Evolutionary conservation across 2,329 filamentous ascomycete genomes (phyloP).

Genomic region (Curvularia spicifera): DNA sequence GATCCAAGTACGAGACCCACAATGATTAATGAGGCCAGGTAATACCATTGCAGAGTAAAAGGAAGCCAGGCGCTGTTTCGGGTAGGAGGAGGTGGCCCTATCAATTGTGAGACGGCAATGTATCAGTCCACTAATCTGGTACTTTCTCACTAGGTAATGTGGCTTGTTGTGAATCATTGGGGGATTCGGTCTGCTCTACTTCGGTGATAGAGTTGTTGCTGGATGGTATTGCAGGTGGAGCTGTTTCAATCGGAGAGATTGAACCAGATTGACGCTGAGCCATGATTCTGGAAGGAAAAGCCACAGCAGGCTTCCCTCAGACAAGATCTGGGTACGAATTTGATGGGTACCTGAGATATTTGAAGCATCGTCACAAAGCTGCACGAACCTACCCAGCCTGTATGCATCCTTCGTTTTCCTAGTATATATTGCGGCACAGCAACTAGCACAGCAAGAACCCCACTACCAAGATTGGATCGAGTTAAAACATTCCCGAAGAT

Average conservation of each 20-base stretch:
- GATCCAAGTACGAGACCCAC: conserved; percentile 9
- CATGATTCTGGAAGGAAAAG: not conserved
- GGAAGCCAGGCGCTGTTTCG: not conserved
- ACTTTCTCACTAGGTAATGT: not conserved
- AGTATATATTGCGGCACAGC: conserved; percentile 6
- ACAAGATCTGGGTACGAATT: not conserved
- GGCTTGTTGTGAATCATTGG: not conserved
- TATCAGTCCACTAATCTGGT: not conserved
- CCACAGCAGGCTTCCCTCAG: not conserved
- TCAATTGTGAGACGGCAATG: not conserved
- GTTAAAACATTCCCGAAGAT: not conserved
- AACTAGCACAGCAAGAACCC: not conserved
- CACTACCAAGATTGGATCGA: not conserved
- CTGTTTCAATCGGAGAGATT: not conserved
- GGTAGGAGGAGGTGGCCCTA: not conserved
- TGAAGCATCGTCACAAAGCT: not conserved
- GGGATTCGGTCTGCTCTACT: not conserved
- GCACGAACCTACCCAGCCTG: not conserved
- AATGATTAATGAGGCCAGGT: not conserved
- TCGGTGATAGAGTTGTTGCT: not conserved
- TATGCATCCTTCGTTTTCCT: not conserved
- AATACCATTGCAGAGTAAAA: not conserved
- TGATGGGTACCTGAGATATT: not conserved
- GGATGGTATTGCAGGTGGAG: not conserved
- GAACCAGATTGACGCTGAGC: not conserved